A percentile compares a stretch with the other conserved stretches of the same genome.
These are phyloP conservation scores for Fusarium nurragi DNA, from an alignment of 2,329 filamentous ascomycete genomes.

Conservation along the genomic window DNA sequence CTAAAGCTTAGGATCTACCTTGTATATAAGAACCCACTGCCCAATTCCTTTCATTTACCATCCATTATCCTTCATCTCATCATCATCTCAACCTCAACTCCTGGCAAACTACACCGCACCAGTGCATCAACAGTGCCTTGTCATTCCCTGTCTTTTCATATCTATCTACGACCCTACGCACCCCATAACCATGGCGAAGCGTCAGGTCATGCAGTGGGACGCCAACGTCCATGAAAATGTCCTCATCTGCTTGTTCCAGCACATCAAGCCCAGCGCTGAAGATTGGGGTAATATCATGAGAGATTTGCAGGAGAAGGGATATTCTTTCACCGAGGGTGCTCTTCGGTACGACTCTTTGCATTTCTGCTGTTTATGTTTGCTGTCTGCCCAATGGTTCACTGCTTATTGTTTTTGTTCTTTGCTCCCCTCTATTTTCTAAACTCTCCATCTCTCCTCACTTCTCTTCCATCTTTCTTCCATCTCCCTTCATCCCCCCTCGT, in stretches of 20 bases:
- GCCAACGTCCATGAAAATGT: slow-evolving; percentile 56
- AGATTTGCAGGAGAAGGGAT: slow-evolving; percentile 51
- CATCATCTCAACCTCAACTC: not conserved
- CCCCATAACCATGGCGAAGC: slow-evolving; percentile 41
- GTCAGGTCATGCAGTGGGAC: slow-evolving; percentile 53
- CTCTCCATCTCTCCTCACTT: not conserved
- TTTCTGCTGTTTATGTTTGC: slow-evolving; percentile 1
- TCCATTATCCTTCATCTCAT: not conserved
- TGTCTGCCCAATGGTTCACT: not conserved
- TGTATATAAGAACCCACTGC: not conserved
- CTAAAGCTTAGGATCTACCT: slow-evolving; percentile 5
- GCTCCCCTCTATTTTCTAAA: not conserved
- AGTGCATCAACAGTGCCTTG: not conserved
- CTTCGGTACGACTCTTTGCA: slow-evolving; percentile 50
- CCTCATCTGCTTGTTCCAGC: slow-evolving; percentile 53
- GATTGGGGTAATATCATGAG: slow-evolving; percentile 52
- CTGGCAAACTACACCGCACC: not conserved
- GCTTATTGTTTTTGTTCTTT: not conserved
- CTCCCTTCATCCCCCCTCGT: not conserved
- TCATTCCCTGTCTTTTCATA: not conserved
- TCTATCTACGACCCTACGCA: not conserved
- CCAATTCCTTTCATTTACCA: not conserved
- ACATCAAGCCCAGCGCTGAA: slow-evolving; percentile 46
- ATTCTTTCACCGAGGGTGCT: slow-evolving; percentile 53
- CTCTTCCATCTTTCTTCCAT: slow-evolving; percentile 1